Evolutionary conservation across 129 eudicot species (phyloP).

Genomic region (Arctium lappa): DNA sequence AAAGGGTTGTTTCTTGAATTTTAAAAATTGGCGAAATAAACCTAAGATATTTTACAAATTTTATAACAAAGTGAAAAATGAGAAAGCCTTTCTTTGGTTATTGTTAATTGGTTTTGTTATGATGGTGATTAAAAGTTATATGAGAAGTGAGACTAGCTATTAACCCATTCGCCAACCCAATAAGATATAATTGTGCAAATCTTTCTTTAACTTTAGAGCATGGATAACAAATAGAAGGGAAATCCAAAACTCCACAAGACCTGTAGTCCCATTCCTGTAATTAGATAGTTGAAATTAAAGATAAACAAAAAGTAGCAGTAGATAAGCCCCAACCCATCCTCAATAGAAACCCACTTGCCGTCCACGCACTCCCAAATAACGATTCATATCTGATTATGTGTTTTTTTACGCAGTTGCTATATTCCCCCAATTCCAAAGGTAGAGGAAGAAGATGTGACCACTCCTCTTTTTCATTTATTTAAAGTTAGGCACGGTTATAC

Average conservation of each 20-base stretch:
- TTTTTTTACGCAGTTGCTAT: neutral
- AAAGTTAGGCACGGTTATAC: too few relatives aligned
- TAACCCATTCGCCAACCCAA: slow-evolving; percentile 88
- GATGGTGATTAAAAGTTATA: neutral
- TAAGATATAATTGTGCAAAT: slow-evolving; percentile 49
- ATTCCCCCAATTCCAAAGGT: neutral
- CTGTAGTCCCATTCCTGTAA: slow-evolving; percentile 83
- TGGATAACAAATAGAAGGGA: slow-evolving; percentile 74
- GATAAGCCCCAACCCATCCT: slow-evolving; percentile 57
- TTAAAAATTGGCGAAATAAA: neutral
- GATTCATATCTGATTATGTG: slow-evolving; percentile 32
- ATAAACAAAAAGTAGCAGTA: slow-evolving; percentile 47
- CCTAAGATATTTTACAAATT: too few relatives aligned
- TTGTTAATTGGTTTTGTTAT: neutral
- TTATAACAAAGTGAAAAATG: neutral
- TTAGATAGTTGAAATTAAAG: slow-evolving; percentile 62
- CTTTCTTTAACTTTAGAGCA: slow-evolving; percentile 57
- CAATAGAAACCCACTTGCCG: slow-evolving; percentile 48
- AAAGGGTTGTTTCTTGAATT: neutral
- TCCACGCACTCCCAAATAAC: slow-evolving; percentile 68
- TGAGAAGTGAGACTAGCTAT: slow-evolving; percentile 12
- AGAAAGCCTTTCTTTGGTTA: too few relatives aligned
- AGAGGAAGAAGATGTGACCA: neutral
- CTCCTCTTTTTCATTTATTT: too few relatives aligned
- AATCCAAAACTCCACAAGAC: slow-evolving; percentile 81